Conservation (phyloP, 2,329 filamentous ascomycete genomes). For the Colletotrichum sp. region DNA sequence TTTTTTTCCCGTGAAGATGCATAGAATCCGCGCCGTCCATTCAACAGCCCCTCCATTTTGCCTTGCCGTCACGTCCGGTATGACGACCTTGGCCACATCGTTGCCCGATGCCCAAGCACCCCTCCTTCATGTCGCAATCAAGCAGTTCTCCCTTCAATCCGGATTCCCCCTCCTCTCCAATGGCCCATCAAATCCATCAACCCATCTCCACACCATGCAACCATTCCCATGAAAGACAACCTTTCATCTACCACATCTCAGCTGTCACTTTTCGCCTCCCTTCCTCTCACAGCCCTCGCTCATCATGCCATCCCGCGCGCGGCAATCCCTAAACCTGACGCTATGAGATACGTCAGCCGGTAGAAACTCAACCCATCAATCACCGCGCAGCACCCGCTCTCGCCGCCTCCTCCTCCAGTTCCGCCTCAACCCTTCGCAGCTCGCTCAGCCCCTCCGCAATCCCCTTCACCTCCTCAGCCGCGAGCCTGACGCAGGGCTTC, state of each 20-base stretch:
- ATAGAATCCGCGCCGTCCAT: neutral
- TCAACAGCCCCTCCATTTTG: neutral
- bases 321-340: neutral
- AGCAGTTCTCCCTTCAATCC: neutral
- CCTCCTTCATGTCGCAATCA: neutral
- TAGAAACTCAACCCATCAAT: neutral
- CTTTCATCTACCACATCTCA: neutral
- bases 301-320: neutral
- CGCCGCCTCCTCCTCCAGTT: constrained; percentile 27
- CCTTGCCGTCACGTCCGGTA: neutral
- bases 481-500: constrained; percentile 40
- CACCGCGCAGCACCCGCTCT: neutral
- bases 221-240: neutral
- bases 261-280: neutral
- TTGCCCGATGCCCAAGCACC: neutral
- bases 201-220: neutral
- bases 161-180: neutral
- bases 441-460: constrained; percentile 42
- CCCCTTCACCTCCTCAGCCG: constrained; percentile 34
- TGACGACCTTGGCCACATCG: neutral
- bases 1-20: neutral
- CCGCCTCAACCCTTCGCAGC: constrained; percentile 35
- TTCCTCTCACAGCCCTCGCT: neutral
- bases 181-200: neutral
- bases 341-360: neutral